Percentiles rank a stretch among this genome's conserved stretches.
Evolutionary conservation across 2,329 filamentous ascomycete species (phyloP).

Genomic region (Alternaria infectoria): DNA sequence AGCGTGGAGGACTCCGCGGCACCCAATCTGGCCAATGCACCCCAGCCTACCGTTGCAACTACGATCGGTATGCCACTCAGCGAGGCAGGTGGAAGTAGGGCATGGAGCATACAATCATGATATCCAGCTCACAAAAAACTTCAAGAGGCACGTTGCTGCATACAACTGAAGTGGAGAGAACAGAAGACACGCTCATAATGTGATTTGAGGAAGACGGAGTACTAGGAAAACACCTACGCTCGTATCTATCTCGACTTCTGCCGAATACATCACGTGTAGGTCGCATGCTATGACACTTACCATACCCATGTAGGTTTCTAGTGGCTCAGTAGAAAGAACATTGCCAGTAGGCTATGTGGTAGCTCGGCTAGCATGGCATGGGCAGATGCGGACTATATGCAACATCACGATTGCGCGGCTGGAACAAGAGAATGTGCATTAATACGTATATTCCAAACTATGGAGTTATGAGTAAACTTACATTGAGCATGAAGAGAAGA

Average conservation of each 20-base stretch:
- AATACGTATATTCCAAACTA: constrained; percentile 27
- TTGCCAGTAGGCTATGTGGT: neutral
- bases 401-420: constrained; percentile 10
- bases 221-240: neutral
- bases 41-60: neutral
- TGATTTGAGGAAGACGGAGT: neutral
- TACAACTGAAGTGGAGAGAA: neutral
- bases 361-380: neutral
- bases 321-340: neutral
- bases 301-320: neutral
- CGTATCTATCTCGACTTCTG: neutral
- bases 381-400: neutral
- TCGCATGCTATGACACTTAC: neutral
- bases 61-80: neutral
- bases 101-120: neutral
- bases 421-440: constrained; percentile 12
- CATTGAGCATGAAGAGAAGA: constrained; percentile 14
- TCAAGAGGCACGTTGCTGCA: neutral
- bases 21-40: neutral
- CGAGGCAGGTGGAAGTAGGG: neutral
- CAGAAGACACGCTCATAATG: neutral
- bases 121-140: neutral
- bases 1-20: neutral
- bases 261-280: neutral
- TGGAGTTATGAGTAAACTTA: constrained; percentile 27